Conservation (phyloP, 352 stramenopile species). For the Phytopythium delawarense region DNA sequence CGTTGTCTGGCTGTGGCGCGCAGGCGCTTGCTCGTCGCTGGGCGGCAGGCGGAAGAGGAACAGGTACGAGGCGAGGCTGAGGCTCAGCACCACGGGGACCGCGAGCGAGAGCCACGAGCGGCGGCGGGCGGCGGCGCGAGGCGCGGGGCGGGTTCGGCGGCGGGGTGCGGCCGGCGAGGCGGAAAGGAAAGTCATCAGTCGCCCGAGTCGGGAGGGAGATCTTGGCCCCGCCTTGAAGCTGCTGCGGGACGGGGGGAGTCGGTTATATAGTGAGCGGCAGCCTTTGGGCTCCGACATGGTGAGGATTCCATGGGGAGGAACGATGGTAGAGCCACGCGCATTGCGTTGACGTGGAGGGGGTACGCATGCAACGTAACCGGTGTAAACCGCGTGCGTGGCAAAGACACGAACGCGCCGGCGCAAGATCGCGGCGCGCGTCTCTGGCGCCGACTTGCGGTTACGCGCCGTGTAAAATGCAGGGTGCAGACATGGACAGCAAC, state of each 20-base stretch:
- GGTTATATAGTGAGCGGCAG: too few relatives aligned
- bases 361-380: too few relatives aligned
- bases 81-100: slow-evolving; percentile 29
- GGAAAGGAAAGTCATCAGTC: slow-evolving; percentile 28
- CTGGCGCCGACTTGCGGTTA: not conserved
- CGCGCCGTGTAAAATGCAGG: too few relatives aligned
- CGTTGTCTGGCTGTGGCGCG: too few relatives aligned
- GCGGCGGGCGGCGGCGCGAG: slow-evolving; percentile 5
- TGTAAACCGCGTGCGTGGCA: not conserved
- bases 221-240: too few relatives aligned
- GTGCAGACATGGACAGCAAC: not conserved
- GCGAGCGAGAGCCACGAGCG: slow-evolving; percentile 22
- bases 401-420: not conserved
- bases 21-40: not conserved
- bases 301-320: too few relatives aligned
- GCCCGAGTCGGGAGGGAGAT: not conserved
- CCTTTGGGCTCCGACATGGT: too few relatives aligned
- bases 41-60: slow-evolving; percentile 27
- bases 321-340: not conserved
- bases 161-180: slow-evolving; percentile 13
- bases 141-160: slow-evolving; percentile 7
- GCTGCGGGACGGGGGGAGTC: too few relatives aligned
- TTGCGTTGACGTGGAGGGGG: not conserved
- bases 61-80: slow-evolving; percentile 35
- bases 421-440: not conserved